Conservation (phyloP, 164 flowering plant genomes). For the Nelumbo lutea region DNA sequence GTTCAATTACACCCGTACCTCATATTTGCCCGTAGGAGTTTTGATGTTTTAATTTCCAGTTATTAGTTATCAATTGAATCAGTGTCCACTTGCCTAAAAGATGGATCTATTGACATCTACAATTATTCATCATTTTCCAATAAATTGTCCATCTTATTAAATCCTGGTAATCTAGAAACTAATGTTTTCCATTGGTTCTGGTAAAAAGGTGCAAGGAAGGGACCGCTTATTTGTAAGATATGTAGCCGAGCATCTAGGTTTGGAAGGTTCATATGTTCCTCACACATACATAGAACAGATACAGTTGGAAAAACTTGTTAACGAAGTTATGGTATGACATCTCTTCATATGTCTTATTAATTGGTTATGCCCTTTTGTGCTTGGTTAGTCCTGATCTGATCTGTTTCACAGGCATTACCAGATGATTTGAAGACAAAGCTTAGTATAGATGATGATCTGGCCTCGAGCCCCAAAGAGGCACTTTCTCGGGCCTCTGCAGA, state of each 20-base stretch:
- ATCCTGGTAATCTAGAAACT: not conserved
- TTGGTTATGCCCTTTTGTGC: slow-evolving; percentile 5
- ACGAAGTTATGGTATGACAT: slow-evolving; percentile 83
- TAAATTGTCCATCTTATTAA: not conserved
- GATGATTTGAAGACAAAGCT: slow-evolving; percentile 92
- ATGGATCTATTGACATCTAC: too few species aligned
- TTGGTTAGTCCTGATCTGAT: slow-evolving; percentile 17
- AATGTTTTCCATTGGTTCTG: slow-evolving; percentile 13
- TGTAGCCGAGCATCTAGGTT: slow-evolving; percentile 73
- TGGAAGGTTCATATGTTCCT: slow-evolving; percentile 84
- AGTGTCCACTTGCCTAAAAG: too few species aligned
- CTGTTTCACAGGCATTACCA: slow-evolving; percentile 64
- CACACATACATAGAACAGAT: slow-evolving; percentile 97
- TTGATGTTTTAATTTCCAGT: too few species aligned
- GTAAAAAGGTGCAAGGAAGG: slow-evolving; percentile 83
- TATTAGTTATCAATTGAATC: too few species aligned
- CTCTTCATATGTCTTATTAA: slow-evolving; percentile 5
- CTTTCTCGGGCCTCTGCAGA: slow-evolving; percentile 70
- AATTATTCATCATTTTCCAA: too few species aligned
- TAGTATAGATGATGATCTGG: slow-evolving; percentile 80
- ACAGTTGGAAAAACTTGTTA: slow-evolving; percentile 90
- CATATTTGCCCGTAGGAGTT: too few species aligned
- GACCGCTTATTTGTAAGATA: slow-evolving; percentile 59
- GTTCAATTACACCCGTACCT: too few species aligned
- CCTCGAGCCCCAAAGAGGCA: slow-evolving; percentile 80